Evolutionary conservation across 768 basidiomycete genomes (phyloP).

Genomic region (Amanita exitialis): DNA sequence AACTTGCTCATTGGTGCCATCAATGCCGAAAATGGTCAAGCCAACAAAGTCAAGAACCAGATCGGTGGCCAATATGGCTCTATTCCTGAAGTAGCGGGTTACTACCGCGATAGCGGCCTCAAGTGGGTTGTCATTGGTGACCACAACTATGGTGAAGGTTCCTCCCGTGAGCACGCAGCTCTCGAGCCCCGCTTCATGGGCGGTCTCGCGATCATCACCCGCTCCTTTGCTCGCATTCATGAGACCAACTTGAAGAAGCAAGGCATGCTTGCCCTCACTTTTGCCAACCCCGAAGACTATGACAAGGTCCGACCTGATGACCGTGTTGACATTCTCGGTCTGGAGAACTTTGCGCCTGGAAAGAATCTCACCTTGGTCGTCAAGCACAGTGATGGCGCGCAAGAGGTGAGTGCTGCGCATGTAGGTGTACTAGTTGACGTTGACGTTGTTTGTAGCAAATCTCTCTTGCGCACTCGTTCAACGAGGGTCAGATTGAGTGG

Average conservation of each 20-base stretch:
- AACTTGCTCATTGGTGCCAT: conserved; percentile 98
- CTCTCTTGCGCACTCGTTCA: conserved; percentile 85
- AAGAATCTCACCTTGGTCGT: conserved; percentile 78
- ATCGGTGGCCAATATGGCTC: conserved; percentile 75
- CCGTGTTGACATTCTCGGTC: conserved; percentile 80
- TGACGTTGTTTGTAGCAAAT: conserved; percentile 39
- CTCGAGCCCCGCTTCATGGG: conserved; percentile 94
- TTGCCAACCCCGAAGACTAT: conserved; percentile 87
- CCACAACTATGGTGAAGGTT: conserved; percentile 96
- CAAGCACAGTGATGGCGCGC: conserved; percentile 76
- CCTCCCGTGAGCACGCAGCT: conserved; percentile 95
- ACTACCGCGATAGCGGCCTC: conserved; percentile 83
- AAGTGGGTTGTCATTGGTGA: conserved; percentile 98
- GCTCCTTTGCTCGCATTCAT: conserved; percentile 97
- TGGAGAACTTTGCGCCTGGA: conserved; percentile 84
- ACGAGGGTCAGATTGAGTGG: conserved; percentile 96
- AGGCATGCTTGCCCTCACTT: conserved; percentile 95
- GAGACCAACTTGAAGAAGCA: conserved; percentile 99
- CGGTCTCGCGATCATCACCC: conserved; percentile 90
- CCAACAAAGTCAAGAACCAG: conserved; percentile 93
- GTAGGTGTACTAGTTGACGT: not conserved
- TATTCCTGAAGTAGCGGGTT: conserved; percentile 78
- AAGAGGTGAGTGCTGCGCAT: conserved; percentile 36
- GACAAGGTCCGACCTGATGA: conserved; percentile 85
- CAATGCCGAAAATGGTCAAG: conserved; percentile 90